Base-by-base conservation (phyloP, 2,329 filamentous ascomycete species). In the Endothia cerciana region DNA sequence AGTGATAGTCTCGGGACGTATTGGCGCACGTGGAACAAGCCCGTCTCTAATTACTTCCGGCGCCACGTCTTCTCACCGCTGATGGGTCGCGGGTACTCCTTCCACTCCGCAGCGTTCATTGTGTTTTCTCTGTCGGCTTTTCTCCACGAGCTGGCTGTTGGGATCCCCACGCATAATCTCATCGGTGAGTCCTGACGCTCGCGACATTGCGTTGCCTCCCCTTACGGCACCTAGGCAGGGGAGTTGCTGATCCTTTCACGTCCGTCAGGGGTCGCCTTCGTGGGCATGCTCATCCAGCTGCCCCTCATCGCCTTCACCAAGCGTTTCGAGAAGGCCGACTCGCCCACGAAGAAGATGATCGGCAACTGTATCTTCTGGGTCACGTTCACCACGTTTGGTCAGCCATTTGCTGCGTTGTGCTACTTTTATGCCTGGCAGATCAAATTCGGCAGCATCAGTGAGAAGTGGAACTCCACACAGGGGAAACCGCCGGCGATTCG, bases 371-470 rank as follows among this genome's bases (percentile, higher is more conserved):
- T 96, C 65, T 99, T 99, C 77, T 98, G 95, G 95, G 84, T 97
- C 25, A 94, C 91, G 15, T 99, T 99, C 75, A 97, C 94, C 70
- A 87, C 98, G 2, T 91, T 99, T 15, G 95, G 95, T 3, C 95
- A 99, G 81, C 95, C 95, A 0, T 86, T 98, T 72, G 95, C 93
- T 1, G 94, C 93, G 0, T 81, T 99, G 67, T 83, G 97, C 76
- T 99, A 99, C 77, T 99, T 97, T 77, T 98, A 98, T 76, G 94
- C 94, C 1, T 99, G 95, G 94, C 94, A 98, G 79, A 93, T 93
- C 64, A 98, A 98, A 81, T 97, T 97, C 75, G 95, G 95, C 15
- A 93, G 90, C 72, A 90, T 94, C 28, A 92, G 86, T 70, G 82
- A 79, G 70, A 66, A 64, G 56, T 69, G 66, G 66, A 65, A 28